Percentiles rank a stretch among this genome's conserved stretches.
These are phyloP conservation scores for Colletotrichum orchidophilum DNA, from an alignment of 2,329 filamentous ascomycete genomes.

Conservation along the genomic window DNA sequence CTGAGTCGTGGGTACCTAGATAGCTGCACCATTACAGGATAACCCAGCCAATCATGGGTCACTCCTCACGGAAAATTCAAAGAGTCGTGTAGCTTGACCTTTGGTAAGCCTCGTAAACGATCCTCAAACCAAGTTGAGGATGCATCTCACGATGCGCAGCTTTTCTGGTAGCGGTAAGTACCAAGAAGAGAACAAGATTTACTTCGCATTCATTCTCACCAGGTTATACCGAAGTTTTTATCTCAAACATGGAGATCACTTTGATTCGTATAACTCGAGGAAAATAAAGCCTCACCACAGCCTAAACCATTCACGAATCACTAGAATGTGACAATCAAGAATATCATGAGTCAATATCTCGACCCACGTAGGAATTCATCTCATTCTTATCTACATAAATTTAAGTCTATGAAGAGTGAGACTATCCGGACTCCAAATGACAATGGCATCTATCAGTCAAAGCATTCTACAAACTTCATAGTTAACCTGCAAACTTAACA, in stretches of 20 bases:
- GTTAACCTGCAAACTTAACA: neutral
- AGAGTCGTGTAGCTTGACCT: neutral
- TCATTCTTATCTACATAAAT: neutral
- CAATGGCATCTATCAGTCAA: neutral
- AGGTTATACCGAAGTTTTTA: too few relatives aligned
- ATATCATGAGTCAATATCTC: neutral
- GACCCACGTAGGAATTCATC: neutral
- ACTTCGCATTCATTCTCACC: too few relatives aligned
- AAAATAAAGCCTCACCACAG: too few relatives aligned
- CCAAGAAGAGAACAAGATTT: neutral
- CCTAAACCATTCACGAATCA: neutral
- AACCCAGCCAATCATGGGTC: neutral
- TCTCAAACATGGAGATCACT: neutral
- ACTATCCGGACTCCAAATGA: neutral
- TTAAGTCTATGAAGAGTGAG: neutral
- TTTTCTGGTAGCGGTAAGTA: neutral
- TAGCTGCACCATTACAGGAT: neutral
- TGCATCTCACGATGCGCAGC: neutral
- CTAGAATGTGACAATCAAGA: neutral
- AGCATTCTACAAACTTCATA: neutral
- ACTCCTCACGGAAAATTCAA: neutral
- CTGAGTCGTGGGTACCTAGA: neutral
- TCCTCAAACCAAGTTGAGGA: neutral
- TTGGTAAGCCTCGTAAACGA: neutral
- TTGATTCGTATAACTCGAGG: neutral